Conservation (phyloP, 2,329 filamentous ascomycete genomes). For the Venturia pyrina region DNA sequence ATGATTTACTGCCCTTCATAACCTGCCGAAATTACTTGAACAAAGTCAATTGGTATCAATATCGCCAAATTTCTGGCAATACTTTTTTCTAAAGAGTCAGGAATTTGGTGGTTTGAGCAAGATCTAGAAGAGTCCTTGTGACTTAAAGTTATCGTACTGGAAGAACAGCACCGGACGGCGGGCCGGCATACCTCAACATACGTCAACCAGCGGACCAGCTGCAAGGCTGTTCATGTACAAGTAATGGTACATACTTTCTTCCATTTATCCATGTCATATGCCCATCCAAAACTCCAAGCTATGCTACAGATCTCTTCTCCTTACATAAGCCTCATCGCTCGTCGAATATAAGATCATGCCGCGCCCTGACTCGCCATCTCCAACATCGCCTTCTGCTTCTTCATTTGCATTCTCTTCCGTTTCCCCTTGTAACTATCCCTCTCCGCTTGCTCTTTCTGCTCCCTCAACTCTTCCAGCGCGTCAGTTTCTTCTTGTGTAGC, state of each 20-base stretch:
- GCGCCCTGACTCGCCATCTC: conserved; percentile 38
- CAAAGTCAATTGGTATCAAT: no score
- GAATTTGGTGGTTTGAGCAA: no score
- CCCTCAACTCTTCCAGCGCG: conserved; percentile 48
- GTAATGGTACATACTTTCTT: not conserved
- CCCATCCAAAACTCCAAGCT: not conserved
- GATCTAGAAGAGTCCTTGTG: no score
- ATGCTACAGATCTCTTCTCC: not conserved
- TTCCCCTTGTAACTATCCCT: conserved; percentile 45
- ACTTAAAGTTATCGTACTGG: no score
- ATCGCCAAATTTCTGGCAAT: no score
- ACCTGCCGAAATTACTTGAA: no score
- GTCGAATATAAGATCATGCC: not conserved
- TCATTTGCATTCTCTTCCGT: conserved; percentile 46
- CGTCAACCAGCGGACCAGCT: no score
- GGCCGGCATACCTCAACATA: no score
- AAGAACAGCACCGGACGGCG: no score
- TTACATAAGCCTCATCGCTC: not conserved
- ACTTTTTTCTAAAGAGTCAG: no score
- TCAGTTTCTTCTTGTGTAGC: conserved; percentile 50
- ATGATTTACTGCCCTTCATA: no score
- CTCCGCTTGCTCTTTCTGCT: conserved; percentile 40
- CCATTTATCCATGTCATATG: not conserved
- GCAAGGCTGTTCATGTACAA: not conserved
- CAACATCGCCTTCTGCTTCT: conserved; percentile 51